A percentile compares a stretch with the other conserved stretches of the same genome.
Evolutionary conservation across 768 basidiomycete genomes (phyloP).

Genomic region (Gloeopeniophorella convolvens): DNA sequence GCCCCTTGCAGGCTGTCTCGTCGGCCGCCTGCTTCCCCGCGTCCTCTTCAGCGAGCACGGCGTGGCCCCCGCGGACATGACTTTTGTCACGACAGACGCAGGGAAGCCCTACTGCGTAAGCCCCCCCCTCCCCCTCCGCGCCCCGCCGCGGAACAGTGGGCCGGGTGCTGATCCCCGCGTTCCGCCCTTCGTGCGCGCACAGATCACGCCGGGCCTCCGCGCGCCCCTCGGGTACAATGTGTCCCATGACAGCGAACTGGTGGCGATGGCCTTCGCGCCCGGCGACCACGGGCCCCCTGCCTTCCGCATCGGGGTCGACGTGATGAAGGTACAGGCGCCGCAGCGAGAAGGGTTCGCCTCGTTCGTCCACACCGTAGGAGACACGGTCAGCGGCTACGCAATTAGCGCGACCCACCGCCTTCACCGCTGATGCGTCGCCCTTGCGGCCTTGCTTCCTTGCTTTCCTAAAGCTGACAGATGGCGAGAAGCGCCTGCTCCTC

Average conservation of each 20-base stretch:
- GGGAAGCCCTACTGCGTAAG: constrained; percentile 77
- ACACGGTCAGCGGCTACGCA: constrained; percentile 43
- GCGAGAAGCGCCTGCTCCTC: constrained; percentile 31
- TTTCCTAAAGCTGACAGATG: constrained; percentile 34
- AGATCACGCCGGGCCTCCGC: constrained; percentile 40
- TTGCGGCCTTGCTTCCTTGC: neutral
- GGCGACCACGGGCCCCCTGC: constrained; percentile 50
- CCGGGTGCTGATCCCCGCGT: neutral
- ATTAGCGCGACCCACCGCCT: constrained; percentile 4
- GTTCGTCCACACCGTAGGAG: constrained; percentile 58
- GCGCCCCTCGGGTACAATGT: constrained; percentile 74
- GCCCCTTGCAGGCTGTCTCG: constrained; percentile 51
- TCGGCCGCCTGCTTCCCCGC: constrained; percentile 71
- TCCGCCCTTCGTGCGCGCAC: neutral
- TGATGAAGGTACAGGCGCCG: constrained; percentile 72
- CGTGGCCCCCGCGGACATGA: constrained; percentile 38
- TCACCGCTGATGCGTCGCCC: constrained; percentile 1
- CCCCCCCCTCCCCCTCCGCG: constrained; percentile 13
- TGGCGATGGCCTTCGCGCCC: constrained; percentile 55
- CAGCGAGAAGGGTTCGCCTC: constrained; percentile 46
- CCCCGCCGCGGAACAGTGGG: no score
- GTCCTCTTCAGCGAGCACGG: constrained; percentile 55
- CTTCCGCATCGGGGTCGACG: constrained; percentile 61
- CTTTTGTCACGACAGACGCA: constrained; percentile 49
- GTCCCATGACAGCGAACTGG: constrained; percentile 68